A percentile compares a stretch with the other conserved stretches of the same genome.
Conservation (phyloP, 2,329 filamentous ascomycete species). For the Aureobasidium mangrovei region DNA sequence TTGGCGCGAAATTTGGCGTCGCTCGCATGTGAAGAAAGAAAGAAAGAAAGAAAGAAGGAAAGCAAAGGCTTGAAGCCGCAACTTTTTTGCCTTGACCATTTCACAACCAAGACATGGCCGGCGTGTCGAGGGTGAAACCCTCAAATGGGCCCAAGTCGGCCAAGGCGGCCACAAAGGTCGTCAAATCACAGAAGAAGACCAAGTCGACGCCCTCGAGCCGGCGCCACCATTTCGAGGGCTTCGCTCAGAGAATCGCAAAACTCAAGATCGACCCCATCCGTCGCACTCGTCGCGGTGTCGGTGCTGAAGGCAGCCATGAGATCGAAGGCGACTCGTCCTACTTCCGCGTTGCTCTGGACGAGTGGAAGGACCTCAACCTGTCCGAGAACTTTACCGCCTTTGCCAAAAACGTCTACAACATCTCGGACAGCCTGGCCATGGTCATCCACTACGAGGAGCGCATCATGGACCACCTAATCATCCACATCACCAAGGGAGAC, state of each 20-base stretch:
- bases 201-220: slow-evolving; percentile 65
- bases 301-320: slow-evolving; percentile 52
- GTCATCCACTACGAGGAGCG: slow-evolving; percentile 82
- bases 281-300: slow-evolving; percentile 53
- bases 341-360: slow-evolving; percentile 70
- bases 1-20: background rate
- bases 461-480: slow-evolving; percentile 69
- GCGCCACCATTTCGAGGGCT: slow-evolving; percentile 84
- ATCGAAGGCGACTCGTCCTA: slow-evolving; percentile 78
- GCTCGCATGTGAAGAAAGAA: background rate
- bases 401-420: slow-evolving; percentile 60
- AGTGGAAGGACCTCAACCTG: slow-evolving; percentile 88
- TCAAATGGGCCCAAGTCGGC: slow-evolving; percentile 16
- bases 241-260: slow-evolving; percentile 80
- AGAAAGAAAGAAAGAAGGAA: background rate
- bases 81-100: slow-evolving; percentile 11
- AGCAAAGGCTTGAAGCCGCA: background rate
- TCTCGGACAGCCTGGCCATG: slow-evolving; percentile 84
- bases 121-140: slow-evolving; percentile 32
- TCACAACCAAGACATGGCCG: slow-evolving; percentile 29
- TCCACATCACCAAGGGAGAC: slow-evolving; percentile 70
- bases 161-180: slow-evolving; percentile 23
- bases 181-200: slow-evolving; percentile 52
- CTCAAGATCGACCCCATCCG: slow-evolving; percentile 91
- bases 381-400: slow-evolving; percentile 74